These are phyloP conservation scores for Lablab purpureus DNA, from an alignment of 306 rosid genomes.

Conservation along the genomic window DNA sequence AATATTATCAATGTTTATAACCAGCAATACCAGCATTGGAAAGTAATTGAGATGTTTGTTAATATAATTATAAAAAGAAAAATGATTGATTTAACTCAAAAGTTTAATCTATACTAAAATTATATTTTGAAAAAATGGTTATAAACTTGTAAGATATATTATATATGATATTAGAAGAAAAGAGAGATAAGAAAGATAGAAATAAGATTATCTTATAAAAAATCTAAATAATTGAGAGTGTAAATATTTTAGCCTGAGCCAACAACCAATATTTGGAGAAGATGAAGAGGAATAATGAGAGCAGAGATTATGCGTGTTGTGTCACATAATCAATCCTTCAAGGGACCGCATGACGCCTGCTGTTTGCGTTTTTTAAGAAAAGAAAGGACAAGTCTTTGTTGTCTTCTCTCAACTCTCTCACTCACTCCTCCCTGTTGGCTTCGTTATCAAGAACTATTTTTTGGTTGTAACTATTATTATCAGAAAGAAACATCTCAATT, in stretches of 20 bases:
- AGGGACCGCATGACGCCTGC: not conserved
- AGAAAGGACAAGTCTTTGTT: not conserved
- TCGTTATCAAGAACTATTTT: slow-evolving; percentile 7
- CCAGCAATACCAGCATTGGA: slow-evolving; percentile 77
- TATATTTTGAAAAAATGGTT: no score
- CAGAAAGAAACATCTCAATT: not conserved
- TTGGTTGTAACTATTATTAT: slow-evolving; percentile 27
- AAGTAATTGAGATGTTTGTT: no score
- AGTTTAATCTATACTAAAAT: no score
- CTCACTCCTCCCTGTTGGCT: slow-evolving; percentile 38
- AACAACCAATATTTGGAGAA: slow-evolving; percentile 6
- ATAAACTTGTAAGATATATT: no score
- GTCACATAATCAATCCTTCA: not conserved
- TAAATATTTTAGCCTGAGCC: no score
- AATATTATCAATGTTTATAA: slow-evolving; percentile 88
- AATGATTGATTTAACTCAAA: no score
- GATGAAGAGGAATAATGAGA: not conserved
- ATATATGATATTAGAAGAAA: no score
- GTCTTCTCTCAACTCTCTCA: slow-evolving; percentile 10
- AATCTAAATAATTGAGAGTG: no score
- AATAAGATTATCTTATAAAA: no score
- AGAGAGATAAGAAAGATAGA: no score
- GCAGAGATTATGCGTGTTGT: not conserved
- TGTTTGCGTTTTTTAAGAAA: not conserved
- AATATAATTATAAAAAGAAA: no score